Evolutionary conservation across 140 eudicot species (phyloP).

Genomic region (Ambrosia hybrid): DNA sequence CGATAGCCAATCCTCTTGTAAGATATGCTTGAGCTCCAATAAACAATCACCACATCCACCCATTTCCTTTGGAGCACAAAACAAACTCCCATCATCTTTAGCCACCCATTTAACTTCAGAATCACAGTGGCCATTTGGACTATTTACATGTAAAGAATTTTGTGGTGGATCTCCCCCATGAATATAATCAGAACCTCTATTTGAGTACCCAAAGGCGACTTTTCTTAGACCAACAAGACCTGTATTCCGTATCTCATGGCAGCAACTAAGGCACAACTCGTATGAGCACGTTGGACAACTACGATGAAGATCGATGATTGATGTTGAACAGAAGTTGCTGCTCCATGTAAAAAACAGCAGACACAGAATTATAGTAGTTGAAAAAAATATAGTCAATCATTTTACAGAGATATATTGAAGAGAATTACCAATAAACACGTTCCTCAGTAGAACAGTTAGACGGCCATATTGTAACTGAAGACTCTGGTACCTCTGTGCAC

Average conservation of each 20-base stretch:
- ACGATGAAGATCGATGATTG: constrained; percentile 88
- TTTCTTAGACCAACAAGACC: constrained; percentile 34
- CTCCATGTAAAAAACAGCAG: constrained; percentile 15
- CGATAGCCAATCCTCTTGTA: constrained; percentile 54
- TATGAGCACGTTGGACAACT: constrained; percentile 84
- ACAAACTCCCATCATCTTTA: constrained; percentile 39
- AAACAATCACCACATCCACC: constrained; percentile 71
- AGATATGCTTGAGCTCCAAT: constrained; percentile 66
- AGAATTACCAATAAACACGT: constrained; percentile 80
- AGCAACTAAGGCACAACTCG: constrained; percentile 86
- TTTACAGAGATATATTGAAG: constrained; percentile 7
- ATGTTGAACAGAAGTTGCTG: constrained; percentile 88
- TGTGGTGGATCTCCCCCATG: constrained; percentile 73
- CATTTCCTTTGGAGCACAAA: constrained; percentile 63
- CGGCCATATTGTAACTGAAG: constrained; percentile 44
- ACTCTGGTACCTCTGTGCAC: constrained; percentile 42
- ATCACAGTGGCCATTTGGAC: constrained; percentile 10
- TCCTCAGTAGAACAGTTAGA: constrained; percentile 55
- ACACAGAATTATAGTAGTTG: constrained; percentile 13
- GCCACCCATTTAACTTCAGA: constrained; percentile 45
- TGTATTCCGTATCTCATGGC: constrained; percentile 64
- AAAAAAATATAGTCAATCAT: constrained; percentile 20
- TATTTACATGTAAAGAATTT: constrained; percentile 21
- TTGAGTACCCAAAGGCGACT: constrained; percentile 36
- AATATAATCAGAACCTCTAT: constrained; percentile 72